A percentile compares a stretch with the other conserved stretches of the same genome.
Conservation (phyloP, 331 rosid genomes). For the Erythrophleum ivorense region DNA sequence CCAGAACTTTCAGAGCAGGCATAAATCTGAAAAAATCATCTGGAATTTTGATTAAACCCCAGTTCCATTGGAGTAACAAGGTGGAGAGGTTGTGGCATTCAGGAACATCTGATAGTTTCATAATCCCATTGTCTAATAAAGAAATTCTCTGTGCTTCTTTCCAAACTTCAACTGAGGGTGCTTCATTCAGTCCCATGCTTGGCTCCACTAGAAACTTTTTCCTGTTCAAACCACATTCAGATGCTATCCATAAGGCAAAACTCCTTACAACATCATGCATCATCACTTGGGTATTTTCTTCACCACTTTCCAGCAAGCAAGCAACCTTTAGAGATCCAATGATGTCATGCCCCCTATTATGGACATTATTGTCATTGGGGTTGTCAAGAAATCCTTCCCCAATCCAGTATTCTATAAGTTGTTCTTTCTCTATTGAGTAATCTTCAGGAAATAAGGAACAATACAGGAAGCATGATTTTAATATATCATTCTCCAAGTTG, state of each 20-base stretch:
- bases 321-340: constrained; percentile 10
- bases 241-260: constrained; percentile 30
- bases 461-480: neutral
- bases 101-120: neutral
- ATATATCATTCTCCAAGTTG: neutral
- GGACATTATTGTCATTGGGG: neutral
- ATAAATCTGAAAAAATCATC: constrained; percentile 7
- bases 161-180: constrained; percentile 18
- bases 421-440: neutral
- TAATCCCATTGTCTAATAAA: constrained; percentile 29
- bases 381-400: neutral
- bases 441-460: neutral
- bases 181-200: neutral
- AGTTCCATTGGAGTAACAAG: constrained; percentile 33
- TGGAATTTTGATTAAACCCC: constrained; percentile 11
- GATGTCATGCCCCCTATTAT: neutral
- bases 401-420: neutral
- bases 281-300: constrained; percentile 23
- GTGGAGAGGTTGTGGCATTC: constrained; percentile 12
- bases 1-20: constrained; percentile 8
- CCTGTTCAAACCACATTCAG: neutral
- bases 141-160: constrained; percentile 21
- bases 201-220: neutral
- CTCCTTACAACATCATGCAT: constrained; percentile 22
- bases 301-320: constrained; percentile 29